phyloP scores from a whole-genome alignment of 1,284 basidiomycete genomes.

The Apiotrichum brassicae region DNA sequence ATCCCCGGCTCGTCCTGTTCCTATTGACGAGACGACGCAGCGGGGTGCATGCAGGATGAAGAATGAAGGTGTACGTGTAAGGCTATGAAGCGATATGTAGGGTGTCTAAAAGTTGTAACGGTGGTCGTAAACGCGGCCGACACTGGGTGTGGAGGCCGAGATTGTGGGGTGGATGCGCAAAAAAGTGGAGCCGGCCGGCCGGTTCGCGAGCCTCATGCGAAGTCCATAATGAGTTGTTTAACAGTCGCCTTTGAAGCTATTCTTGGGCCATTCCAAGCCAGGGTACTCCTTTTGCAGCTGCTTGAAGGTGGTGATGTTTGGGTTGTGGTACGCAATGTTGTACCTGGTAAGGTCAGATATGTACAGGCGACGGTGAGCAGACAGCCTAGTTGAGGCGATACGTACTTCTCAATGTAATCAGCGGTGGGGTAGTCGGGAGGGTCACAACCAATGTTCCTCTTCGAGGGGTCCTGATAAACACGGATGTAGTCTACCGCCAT shows the following conservation, averaged over 20 bases:
- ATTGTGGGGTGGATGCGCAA: too few relatives aligned
- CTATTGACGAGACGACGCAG: background rate
- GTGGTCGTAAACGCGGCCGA: too few relatives aligned
- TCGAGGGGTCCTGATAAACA: constrained; percentile 46
- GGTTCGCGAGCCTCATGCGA: too few relatives aligned
- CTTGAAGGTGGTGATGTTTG: constrained; percentile 26
- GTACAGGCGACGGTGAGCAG: too few relatives aligned
- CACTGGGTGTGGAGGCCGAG: too few relatives aligned
- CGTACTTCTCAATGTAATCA: constrained; percentile 50
- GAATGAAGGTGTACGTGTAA: background rate
- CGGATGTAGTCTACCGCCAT: constrained; percentile 45
- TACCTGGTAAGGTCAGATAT: background rate
- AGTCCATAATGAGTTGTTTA: too few relatives aligned
- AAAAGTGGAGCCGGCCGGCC: too few relatives aligned
- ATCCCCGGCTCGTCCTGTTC: background rate
- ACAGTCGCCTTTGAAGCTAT: constrained; percentile 30
- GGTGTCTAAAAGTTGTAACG: too few relatives aligned
- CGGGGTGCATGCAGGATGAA: background rate
- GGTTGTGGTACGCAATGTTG: constrained; percentile 32
- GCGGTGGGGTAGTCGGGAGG: constrained; percentile 53
- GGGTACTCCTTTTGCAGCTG: background rate
- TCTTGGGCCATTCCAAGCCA: constrained; percentile 26
- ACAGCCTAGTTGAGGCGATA: background rate
- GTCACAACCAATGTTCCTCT: constrained; percentile 45
- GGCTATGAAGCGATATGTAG: too few relatives aligned